phyloP scores from a whole-genome alignment of 2,329 filamentous ascomycete species.

The Volutella citrinella region DNA sequence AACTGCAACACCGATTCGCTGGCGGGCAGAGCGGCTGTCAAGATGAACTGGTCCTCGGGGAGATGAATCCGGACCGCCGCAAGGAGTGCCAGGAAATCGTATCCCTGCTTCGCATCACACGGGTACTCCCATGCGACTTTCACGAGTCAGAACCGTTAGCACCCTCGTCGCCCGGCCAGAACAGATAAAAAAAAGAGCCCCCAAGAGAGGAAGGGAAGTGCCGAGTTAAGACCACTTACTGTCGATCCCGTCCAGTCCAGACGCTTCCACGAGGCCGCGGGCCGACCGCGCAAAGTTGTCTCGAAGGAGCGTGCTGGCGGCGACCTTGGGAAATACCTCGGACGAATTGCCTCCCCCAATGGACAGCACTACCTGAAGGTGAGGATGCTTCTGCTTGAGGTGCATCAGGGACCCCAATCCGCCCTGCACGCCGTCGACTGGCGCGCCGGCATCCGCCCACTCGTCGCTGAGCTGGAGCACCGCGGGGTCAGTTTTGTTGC shows the following conservation, averaged over 20 bases:
- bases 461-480: slow-evolving; percentile 69
- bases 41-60: slow-evolving; percentile 64
- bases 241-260: slow-evolving; percentile 62
- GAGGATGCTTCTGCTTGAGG: slow-evolving; percentile 67
- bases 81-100: slow-evolving; percentile 68
- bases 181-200: no score
- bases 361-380: slow-evolving; percentile 73
- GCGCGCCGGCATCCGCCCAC: slow-evolving; percentile 70
- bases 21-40: slow-evolving; percentile 72
- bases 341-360: slow-evolving; percentile 67
- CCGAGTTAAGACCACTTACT: slow-evolving; percentile 50
- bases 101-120: slow-evolving; percentile 60
- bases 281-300: slow-evolving; percentile 71
- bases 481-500: no score
- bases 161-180: no score
- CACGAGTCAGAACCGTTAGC: no score
- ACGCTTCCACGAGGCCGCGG: slow-evolving; percentile 64
- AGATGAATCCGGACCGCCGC: slow-evolving; percentile 63
- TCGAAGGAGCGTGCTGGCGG: slow-evolving; percentile 55
- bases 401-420: slow-evolving; percentile 71
- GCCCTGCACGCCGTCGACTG: slow-evolving; percentile 68
- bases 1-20: slow-evolving; percentile 62
- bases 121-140: slow-evolving; percentile 82
- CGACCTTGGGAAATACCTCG: slow-evolving; percentile 65
- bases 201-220: no score